Conservation (phyloP, 208 protist genomes). For the Wallacemonas rigidus region DNA sequence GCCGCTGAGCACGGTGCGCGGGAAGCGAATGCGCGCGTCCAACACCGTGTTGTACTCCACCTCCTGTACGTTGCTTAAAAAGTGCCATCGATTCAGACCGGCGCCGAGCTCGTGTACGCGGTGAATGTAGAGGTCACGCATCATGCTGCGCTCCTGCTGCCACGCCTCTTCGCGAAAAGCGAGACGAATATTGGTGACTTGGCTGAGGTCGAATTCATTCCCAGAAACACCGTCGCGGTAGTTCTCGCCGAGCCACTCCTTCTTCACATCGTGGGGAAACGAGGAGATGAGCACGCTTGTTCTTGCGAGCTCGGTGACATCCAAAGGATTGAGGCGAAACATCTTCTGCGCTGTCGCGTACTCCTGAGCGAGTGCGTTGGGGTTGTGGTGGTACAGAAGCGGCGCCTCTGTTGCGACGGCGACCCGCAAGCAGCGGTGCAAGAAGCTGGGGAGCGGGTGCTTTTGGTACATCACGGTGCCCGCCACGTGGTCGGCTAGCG, state of each 20-base stretch:
- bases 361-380: constrained; percentile 80
- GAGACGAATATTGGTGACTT: constrained; percentile 84
- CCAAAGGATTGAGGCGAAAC: constrained; percentile 79
- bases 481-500: constrained; percentile 96
- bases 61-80: constrained; percentile 80
- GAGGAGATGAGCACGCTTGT: constrained; percentile 90
- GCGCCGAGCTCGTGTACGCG: constrained; percentile 40
- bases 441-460: constrained; percentile 95
- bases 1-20: constrained; percentile 84
- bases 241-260: constrained; percentile 78
- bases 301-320: constrained; percentile 88
- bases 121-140: constrained; percentile 75
- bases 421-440: constrained; percentile 95
- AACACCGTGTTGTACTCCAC: constrained; percentile 87
- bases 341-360: constrained; percentile 91
- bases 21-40: constrained; percentile 86
- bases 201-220: constrained; percentile 79
- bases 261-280: constrained; percentile 74
- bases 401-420: constrained; percentile 97
- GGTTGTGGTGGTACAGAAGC: constrained; percentile 88
- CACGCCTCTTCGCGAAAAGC: constrained; percentile 87
- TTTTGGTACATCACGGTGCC: constrained; percentile 93
- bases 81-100: constrained; percentile 72
- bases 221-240: constrained; percentile 62
- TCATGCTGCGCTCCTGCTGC: constrained; percentile 80